A percentile compares a stretch with the other conserved stretches of the same genome.
phyloP scores from a whole-genome alignment of 352 stramenopile genomes.

The Phytophthora megakarya region DNA sequence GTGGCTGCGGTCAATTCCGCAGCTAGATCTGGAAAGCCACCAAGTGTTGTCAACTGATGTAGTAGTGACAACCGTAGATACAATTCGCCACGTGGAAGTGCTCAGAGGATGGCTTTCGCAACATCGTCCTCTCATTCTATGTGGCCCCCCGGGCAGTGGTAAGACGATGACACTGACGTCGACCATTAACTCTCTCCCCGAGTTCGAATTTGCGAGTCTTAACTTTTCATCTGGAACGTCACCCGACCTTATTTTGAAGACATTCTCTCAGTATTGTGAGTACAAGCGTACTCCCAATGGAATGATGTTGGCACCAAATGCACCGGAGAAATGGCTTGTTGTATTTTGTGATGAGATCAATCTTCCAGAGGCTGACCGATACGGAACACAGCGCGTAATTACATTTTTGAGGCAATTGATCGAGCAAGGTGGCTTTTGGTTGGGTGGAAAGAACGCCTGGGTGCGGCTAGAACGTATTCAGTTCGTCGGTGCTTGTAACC shows the following conservation, averaged over 20 bases:
- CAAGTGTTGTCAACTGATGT: slow-evolving; percentile 96
- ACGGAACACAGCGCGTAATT: slow-evolving; percentile 99
- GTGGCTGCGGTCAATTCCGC: slow-evolving; percentile 96
- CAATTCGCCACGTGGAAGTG: slow-evolving; percentile 98
- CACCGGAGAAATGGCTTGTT: slow-evolving; percentile 97
- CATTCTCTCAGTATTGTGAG: slow-evolving; percentile 98
- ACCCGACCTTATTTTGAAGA: slow-evolving; percentile 98
- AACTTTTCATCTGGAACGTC: slow-evolving; percentile 99
- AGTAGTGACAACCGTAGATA: slow-evolving; percentile 99
- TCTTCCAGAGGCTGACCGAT: slow-evolving; percentile 97
- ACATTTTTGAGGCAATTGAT: slow-evolving; percentile 99
- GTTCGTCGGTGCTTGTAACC: slow-evolving; percentile 99
- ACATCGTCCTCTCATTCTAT: slow-evolving; percentile 97
- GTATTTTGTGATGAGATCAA: slow-evolving; percentile 99
- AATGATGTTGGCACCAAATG: slow-evolving; percentile 95
- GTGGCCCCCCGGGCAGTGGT: slow-evolving; percentile 97
- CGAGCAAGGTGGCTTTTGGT: slow-evolving; percentile 95
- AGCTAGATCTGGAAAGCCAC: slow-evolving; percentile 98
- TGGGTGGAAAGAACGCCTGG: slow-evolving; percentile 90
- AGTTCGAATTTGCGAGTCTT: slow-evolving; percentile 98
- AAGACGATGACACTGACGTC: slow-evolving; percentile 99
- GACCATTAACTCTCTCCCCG: slow-evolving; percentile 96
- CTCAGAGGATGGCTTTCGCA: slow-evolving; percentile 97
- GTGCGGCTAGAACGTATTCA: slow-evolving; percentile 93
- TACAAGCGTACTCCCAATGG: slow-evolving; percentile 98